Percentiles rank a stretch among this genome's conserved stretches.
Evolutionary conservation across 2,329 filamentous ascomycete species (phyloP).

Genomic region (Penicillium janthinellum): DNA sequence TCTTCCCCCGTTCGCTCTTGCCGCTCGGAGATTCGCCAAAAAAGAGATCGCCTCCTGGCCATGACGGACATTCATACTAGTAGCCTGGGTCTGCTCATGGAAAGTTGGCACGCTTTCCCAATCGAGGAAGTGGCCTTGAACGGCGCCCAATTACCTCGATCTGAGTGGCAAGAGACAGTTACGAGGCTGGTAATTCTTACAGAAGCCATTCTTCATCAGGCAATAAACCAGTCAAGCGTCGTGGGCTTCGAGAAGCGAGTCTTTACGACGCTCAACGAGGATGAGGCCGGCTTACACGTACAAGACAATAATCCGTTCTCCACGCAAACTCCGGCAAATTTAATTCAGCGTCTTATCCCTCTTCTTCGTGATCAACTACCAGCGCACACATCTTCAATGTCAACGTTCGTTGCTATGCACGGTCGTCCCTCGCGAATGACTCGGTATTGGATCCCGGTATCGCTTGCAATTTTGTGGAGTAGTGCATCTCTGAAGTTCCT

Average conservation of each 20-base stretch:
- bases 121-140: slow-evolving; percentile 59
- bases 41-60: slow-evolving; percentile 70
- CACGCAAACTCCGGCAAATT: slow-evolving; percentile 42
- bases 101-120: slow-evolving; percentile 75
- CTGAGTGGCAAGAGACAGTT: slow-evolving; percentile 72
- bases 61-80: slow-evolving; percentile 81
- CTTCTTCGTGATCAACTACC: slow-evolving; percentile 72
- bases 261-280: slow-evolving; percentile 61
- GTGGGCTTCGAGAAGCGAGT: slow-evolving; percentile 59
- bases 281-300: slow-evolving; percentile 53
- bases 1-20: slow-evolving; percentile 77
- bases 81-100: slow-evolving; percentile 82
- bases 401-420: slow-evolving; percentile 60
- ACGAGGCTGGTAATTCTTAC: slow-evolving; percentile 81
- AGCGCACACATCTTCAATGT: slow-evolving; percentile 62
- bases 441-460: slow-evolving; percentile 85
- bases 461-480: slow-evolving; percentile 73
- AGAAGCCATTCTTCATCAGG: slow-evolving; percentile 77
- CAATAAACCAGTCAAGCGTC: slow-evolving; percentile 60
- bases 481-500: slow-evolving; percentile 82
- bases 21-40: slow-evolving; percentile 72
- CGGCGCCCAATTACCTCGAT: slow-evolving; percentile 42
- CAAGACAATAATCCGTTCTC: slow-evolving; percentile 9
- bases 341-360: slow-evolving; percentile 44
- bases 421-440: slow-evolving; percentile 75